Evolutionary conservation across 2,329 filamentous ascomycete genomes (phyloP), one percentile per base, ranked within the genome.

Genomic region (Trichoderma oligosporum): DNA sequence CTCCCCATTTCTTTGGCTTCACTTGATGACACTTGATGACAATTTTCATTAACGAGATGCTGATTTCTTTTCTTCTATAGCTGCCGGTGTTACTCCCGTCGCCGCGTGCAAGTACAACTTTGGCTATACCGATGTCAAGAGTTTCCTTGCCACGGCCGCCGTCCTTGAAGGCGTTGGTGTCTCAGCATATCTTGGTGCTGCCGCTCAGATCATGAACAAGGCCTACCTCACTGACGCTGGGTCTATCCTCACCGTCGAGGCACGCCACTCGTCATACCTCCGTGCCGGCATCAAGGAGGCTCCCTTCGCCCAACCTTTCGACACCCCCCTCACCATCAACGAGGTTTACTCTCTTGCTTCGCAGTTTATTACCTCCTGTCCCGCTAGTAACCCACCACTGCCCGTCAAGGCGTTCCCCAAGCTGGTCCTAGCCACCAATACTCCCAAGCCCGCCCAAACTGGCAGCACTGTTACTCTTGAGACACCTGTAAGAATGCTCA

Each of bases 121-220:
- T 44, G 82, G 83, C 44, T 74, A 75, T 59, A 84, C 83, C 61
- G 76, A 79, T 60, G 76, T 78, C 67, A 78, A 82, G 61, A 72
- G 73, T 20, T 85, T 85, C 70, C 72, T 88, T 0, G 79, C 78
- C 4, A 85, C 84, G 1, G 84, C 80, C 24, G 80, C 79, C 56
- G 84, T 89, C 65, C 74, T 88, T 27, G 79, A 86, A 56, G 85
- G 88, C 65, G 78, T 85, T 29, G 79, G 85, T 8, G 85, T 88
- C 73, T 80, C 79, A 1, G 74, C 85, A 4, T 86, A 84, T 72
- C 73, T 87, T 62, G 84, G 85, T 38, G 84, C 83, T 16, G 84
- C 84, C 5, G 78, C 78, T 22, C 74, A 75, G 55, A 85, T 88
- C 66, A 74, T 77, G 64, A 76, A 77, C 69, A 83, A 83, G 66